Evolutionary conservation across 2,329 filamentous ascomycete species (phyloP), one percentile per base, ranked within the genome.

Genomic region (Ophiognomonia clavigignenti-juglandacearum): DNA sequence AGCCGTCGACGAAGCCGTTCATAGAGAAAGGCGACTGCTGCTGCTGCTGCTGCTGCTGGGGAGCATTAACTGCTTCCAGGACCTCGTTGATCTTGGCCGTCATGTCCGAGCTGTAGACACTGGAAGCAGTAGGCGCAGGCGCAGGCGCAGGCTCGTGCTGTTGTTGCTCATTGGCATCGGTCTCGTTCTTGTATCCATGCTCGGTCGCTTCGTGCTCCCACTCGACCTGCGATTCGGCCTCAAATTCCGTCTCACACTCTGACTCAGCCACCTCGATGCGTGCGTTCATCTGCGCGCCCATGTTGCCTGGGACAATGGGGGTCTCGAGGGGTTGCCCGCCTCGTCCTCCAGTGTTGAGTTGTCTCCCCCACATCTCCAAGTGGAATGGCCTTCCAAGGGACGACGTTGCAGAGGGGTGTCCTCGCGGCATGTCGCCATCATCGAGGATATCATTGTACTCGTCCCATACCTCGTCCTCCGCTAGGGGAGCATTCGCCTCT

Each of bases 401-500:
- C 43, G 78, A 81, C 1, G 73, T 75, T 5, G 74, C 68, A 1
- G 79, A 81, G 2, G 67, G 66, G 3, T 74, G 73, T 2, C 66
- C 66, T 53, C 70, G 69, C 26, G 59, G 48, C 1, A 62, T 61
- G 9, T 73, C 75, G 10, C 31, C 31, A 16, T 88, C 83, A 43
- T 87, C 86, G 45, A 96, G 78, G 11, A 96, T 70, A 57, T 96
- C 92, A 55, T 97, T 84, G 60, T 95, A 96, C 65, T 95, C 92
- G 43, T 91, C 84, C 92, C 92, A 97, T 2, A 96, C 78, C 60
- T 96, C 92, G 57, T 96, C 92, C 54, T 95, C 87, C 1, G 71
- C 80, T 4, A 84, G 74, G 0, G 80, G 83, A 4, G 82, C 80
- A 37, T 72, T 73, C 2, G 79, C 72, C 3, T 72, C 68, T 1